phyloP scores from a whole-genome alignment of 2,329 filamentous ascomycete genomes.

The Mariannaea sp. region DNA sequence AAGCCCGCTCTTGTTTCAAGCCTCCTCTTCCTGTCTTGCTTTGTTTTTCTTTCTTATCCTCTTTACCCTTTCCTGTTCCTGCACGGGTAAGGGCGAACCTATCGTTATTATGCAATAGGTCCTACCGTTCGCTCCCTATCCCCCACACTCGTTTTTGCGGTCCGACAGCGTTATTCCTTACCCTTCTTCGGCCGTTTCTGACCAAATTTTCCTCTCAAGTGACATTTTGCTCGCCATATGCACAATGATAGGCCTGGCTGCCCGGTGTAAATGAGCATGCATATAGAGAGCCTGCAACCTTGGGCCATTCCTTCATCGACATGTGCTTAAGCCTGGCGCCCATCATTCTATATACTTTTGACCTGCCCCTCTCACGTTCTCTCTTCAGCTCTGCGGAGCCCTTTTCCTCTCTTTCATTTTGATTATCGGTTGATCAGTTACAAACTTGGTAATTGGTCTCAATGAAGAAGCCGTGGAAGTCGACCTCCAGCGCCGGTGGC shows the following conservation, averaged over 20 bases:
- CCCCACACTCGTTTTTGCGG: slow-evolving; percentile 33
- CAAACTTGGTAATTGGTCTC: slow-evolving; percentile 12
- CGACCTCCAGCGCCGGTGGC: slow-evolving; percentile 43
- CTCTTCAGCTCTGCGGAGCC: slow-evolving; percentile 17
- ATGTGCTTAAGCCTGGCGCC: slow-evolving; percentile 30
- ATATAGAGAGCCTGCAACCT: slow-evolving; percentile 30
- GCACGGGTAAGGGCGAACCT: slow-evolving; percentile 32
- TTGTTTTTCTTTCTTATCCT: slow-evolving; percentile 18
- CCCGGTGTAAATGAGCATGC: slow-evolving; percentile 33
- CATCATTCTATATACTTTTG: slow-evolving; percentile 21
- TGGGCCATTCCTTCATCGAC: slow-evolving; percentile 29
- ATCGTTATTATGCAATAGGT: slow-evolving; percentile 38
- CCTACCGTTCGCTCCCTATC: slow-evolving; percentile 19
- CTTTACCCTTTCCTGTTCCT: slow-evolving; percentile 27
- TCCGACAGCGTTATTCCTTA: slow-evolving; percentile 12
- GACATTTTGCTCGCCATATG: slow-evolving; percentile 12
- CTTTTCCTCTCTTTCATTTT: slow-evolving; percentile 16
- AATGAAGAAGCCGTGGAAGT: slow-evolving; percentile 55
- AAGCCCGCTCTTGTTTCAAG: slow-evolving; percentile 37
- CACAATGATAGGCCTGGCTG: slow-evolving; percentile 34
- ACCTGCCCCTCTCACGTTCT: slow-evolving; percentile 22
- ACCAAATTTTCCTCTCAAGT: slow-evolving; percentile 20
- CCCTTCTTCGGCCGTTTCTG: slow-evolving; percentile 17
- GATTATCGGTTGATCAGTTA: slow-evolving; percentile 7
- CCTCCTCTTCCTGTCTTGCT: slow-evolving; percentile 26